These are phyloP conservation scores for Pseudocercospora fijiensis DNA, from an alignment of 2,329 filamentous ascomycete genomes.

Conservation along the genomic window DNA sequence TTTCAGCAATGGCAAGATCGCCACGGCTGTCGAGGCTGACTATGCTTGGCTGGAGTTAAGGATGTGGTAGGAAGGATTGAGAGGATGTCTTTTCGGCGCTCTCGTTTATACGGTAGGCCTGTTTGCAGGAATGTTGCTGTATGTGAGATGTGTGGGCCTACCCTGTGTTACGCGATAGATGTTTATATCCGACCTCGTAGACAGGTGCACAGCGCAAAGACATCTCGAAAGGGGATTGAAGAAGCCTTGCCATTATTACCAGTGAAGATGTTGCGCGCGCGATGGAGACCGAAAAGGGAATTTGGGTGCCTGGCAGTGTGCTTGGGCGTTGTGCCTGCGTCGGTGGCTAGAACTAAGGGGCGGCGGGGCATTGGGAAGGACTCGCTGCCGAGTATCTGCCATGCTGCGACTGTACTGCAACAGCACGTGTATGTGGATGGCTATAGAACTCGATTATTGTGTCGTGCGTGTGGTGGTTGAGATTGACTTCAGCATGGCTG, in stretches of 20 bases:
- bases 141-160: neutral
- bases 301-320: neutral
- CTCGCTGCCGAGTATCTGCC: neutral
- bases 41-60: slow-evolving; percentile 10
- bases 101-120: neutral
- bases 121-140: slow-evolving; percentile 2
- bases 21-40: slow-evolving; percentile 21
- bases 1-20: slow-evolving; percentile 29
- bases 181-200: neutral
- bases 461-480: neutral
- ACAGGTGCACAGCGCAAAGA: neutral
- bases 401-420: no score
- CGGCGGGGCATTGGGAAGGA: neutral
- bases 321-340: neutral
- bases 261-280: slow-evolving; percentile 4
- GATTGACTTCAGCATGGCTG: slow-evolving; percentile 6
- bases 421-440: neutral
- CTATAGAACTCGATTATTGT: neutral
- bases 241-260: neutral
- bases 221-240: neutral
- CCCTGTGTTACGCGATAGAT: neutral
- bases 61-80: neutral
- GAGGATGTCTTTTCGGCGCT: neutral
- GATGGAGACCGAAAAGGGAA: neutral
- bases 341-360: neutral